These are phyloP conservation scores for Metrosideros polymorpha DNA, from an alignment of 441 rosid species.

Conservation along the genomic window DNA sequence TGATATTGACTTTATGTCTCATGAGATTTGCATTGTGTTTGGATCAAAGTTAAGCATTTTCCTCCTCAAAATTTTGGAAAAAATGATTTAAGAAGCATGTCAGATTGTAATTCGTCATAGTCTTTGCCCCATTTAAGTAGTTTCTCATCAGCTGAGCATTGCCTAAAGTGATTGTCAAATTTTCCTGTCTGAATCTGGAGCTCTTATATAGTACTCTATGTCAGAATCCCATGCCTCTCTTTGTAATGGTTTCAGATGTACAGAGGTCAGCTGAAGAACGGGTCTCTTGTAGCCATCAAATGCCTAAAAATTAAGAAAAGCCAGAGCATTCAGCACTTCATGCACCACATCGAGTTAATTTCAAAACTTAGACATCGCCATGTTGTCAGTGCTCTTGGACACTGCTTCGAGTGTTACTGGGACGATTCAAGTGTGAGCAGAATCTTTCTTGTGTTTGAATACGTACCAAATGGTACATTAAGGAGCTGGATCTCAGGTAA, in stretches of 20 bases:
- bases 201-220: neutral
- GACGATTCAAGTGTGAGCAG: slow-evolving; percentile 93
- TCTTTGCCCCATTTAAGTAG: neutral
- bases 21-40: neutral
- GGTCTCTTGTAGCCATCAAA: slow-evolving; percentile 57
- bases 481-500: slow-evolving; percentile 91
- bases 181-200: neutral
- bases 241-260: slow-evolving; percentile 52
- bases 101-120: neutral
- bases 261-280: slow-evolving; percentile 70
- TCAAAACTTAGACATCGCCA: slow-evolving; percentile 83
- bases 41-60: neutral
- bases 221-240: neutral
- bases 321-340: slow-evolving; percentile 61
- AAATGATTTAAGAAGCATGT: neutral
- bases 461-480: slow-evolving; percentile 77
- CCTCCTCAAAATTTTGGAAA: neutral
- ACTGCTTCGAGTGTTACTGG: slow-evolving; percentile 86
- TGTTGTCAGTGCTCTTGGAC: slow-evolving; percentile 87
- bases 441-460: slow-evolving; percentile 80
- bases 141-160: neutral
- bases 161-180: neutral
- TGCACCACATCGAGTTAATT: slow-evolving; percentile 81
- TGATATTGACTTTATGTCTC: neutral
- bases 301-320: slow-evolving; percentile 67